These are phyloP conservation scores for Phytophthora fragariae DNA, from an alignment of 352 stramenopile genomes.

Conservation along the genomic window DNA sequence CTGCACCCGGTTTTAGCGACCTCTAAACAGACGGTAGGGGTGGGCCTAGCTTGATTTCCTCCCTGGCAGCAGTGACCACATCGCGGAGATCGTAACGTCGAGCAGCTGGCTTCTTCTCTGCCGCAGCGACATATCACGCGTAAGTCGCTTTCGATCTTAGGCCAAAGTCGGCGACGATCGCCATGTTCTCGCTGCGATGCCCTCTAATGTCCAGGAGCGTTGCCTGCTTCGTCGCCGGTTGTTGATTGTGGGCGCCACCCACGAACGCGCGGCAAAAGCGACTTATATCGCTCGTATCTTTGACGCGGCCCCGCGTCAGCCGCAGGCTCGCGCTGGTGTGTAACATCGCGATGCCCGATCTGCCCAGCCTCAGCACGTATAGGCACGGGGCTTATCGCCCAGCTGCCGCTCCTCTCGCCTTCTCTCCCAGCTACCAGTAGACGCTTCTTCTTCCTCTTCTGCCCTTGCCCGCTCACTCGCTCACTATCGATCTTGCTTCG, in stretches of 20 bases:
- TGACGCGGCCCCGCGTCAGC: conserved; percentile 16
- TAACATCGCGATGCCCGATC: conserved; percentile 14
- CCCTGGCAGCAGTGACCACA: conserved; percentile 14
- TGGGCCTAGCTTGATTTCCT: not conserved
- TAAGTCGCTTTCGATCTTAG: conserved; percentile 2
- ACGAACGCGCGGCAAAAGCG: conserved; percentile 26
- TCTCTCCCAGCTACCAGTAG: not conserved
- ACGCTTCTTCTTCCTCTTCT: not conserved
- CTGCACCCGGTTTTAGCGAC: conserved; percentile 23
- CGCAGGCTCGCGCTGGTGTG: conserved; percentile 13
- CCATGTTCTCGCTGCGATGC: not conserved
- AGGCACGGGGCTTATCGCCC: conserved; percentile 21
- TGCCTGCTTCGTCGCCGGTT: not conserved
- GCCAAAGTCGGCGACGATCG: no score
- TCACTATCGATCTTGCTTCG: conserved; percentile 50
- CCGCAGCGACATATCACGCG: conserved; percentile 3
- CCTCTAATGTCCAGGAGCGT: not conserved
- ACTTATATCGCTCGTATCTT: conserved; percentile 29
- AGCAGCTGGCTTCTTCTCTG: conserved; percentile 10
- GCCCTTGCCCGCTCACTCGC: not conserved
- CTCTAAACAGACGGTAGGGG: not conserved
- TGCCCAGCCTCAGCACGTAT: conserved; percentile 12
- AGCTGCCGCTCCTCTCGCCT: conserved; percentile 29
- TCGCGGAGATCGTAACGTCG: conserved; percentile 8
- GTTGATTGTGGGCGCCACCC: conserved; percentile 15